phyloP scores from a whole-genome alignment of 306 rosid species.

The Lathyrus aphaca region DNA sequence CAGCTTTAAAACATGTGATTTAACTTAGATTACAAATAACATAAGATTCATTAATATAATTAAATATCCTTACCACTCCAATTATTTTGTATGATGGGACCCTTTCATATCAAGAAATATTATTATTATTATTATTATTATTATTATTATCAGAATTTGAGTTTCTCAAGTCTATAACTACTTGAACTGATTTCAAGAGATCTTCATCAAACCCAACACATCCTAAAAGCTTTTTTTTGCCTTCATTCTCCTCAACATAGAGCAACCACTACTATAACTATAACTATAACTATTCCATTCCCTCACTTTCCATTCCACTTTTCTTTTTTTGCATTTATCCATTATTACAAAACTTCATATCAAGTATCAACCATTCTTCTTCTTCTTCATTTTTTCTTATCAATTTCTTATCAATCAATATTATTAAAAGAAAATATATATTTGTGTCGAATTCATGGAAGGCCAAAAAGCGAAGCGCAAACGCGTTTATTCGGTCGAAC shows the following conservation, averaged over 20 bases:
- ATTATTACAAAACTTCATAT: background rate
- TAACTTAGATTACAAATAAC: background rate
- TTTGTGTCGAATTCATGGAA: constrained; percentile 39
- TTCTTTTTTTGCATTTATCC: constrained; percentile 8
- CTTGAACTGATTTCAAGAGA: constrained; percentile 35
- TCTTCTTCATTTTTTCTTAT: constrained; percentile 5
- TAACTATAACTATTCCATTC: constrained; percentile 31
- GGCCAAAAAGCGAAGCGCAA: constrained; percentile 49
- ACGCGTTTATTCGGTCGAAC: constrained; percentile 55
- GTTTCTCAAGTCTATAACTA: constrained; percentile 39
- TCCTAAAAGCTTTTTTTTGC: constrained; percentile 46
- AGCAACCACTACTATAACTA: constrained; percentile 17
- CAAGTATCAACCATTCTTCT: constrained; percentile 8
- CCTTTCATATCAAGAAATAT: constrained; percentile 27
- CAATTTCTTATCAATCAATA: background rate
- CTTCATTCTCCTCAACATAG: constrained; percentile 28
- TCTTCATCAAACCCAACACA: constrained; percentile 31
- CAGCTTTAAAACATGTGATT: constrained; percentile 6
- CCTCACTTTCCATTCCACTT: background rate
- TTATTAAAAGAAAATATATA: background rate
- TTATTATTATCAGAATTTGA: constrained; percentile 14
- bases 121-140: background rate
- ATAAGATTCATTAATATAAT: background rate
- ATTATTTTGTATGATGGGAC: constrained; percentile 38
- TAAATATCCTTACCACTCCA: constrained; percentile 40